Conservation (phyloP, 257 asterid genomes). For the Fraxinus anomala region DNA sequence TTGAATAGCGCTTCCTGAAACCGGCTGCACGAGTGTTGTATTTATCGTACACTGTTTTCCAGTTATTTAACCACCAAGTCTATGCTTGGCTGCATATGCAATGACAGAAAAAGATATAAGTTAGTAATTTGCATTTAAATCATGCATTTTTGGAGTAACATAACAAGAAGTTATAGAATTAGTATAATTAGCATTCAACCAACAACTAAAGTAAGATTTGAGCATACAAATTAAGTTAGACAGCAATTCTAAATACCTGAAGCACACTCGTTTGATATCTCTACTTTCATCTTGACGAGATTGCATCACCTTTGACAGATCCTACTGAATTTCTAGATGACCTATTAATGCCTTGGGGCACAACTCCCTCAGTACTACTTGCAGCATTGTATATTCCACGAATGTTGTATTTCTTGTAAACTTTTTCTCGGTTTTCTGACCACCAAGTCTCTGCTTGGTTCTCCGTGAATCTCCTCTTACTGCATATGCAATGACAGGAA, state of each 20-base stretch:
- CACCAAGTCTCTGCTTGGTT: slow-evolving; percentile 63
- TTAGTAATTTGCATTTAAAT: too few relatives aligned
- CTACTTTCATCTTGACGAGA: slow-evolving; percentile 52
- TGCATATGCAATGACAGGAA: slow-evolving; percentile 23
- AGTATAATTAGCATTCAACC: too few relatives aligned
- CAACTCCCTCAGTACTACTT: slow-evolving; percentile 41
- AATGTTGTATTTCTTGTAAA: slow-evolving; percentile 45
- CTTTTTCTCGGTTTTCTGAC: slow-evolving; percentile 56
- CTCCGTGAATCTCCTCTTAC: slow-evolving; percentile 55
- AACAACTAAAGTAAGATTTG: too few relatives aligned
- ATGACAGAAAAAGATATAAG: too few relatives aligned
- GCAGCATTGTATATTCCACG: slow-evolving; percentile 47
- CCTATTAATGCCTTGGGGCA: slow-evolving; percentile 19
- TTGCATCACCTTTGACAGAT: background rate
- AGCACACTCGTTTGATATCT: slow-evolving; percentile 62
- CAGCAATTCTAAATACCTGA: slow-evolving; percentile 33
- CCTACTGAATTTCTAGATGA: background rate
- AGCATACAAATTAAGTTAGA: background rate
- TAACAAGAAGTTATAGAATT: too few relatives aligned
- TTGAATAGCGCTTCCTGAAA: too few relatives aligned
- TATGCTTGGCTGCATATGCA: too few relatives aligned
- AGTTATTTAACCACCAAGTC: too few relatives aligned
- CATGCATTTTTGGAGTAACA: too few relatives aligned
- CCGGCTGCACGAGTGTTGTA: slow-evolving; percentile 34
- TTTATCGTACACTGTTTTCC: too few relatives aligned